Base-by-base conservation (phyloP, 202 grass and related monocot genomes). In the Schoenoplectus triqueter region DNA sequence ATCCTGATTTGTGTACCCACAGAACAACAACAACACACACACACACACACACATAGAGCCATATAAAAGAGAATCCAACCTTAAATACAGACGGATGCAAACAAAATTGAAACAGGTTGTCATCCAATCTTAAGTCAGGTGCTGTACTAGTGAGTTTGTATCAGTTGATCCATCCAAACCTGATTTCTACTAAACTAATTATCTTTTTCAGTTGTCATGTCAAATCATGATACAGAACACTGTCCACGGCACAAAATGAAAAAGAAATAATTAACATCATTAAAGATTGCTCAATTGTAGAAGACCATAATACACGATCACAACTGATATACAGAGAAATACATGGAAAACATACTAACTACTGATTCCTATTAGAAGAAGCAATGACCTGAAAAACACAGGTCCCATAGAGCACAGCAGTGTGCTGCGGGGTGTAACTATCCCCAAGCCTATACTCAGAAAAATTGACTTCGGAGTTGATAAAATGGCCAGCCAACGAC, bases 381-480 rank as follows among this genome's bases (percentile, higher is more conserved):
- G 91, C 72, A 86, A 93, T 92, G 11, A 94, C 88, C 67, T 94
- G 94, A 48, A 84, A 66, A 69, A 95, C 84, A 84, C 92, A 98
- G 66, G 78, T 91, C 9, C 31, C 31, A 31, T 90, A 98, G 46
- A 94, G 89, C 49, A 91, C 83, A 57, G 95, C 91, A 1, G 91
- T 98, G 77, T 98, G 95, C 82, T 93, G 95, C 83, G 83, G 89
- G 72, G 94, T 90, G 46, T 95, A 95, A 57, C 86, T 86, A 72
- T 98, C 92, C 14, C 88, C 86, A 18, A 98, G 92, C 9, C 91
- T 89, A 48, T 89, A 98, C 3, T 31, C 31, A 31, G 31, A 31
- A 31, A 31, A 31, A 31, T 31, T 31, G 31, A 31, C 31, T 10
- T 98, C 92, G 6, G 88, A 81, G 63, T 90, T 91, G 77, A 93